Evolutionary conservation across 352 stramenopile species (phyloP), one percentile per base, ranked within the genome.

Genomic region (Globisporangium megalacanthum): DNA sequence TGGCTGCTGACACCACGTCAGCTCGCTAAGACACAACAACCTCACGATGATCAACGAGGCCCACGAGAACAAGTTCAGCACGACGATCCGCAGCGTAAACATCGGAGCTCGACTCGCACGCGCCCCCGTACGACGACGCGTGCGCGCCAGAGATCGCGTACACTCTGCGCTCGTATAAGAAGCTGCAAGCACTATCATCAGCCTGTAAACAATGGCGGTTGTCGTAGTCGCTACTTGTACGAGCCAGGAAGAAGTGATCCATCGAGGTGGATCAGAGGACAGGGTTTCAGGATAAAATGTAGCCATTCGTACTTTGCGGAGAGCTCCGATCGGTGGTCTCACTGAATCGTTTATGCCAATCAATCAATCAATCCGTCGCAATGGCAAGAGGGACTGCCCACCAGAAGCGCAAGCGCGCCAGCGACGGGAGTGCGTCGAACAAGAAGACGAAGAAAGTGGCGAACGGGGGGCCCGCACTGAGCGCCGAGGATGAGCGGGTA

Each of bases 351-450:
- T 15, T 20, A 7, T 48, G 42, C 46, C 33, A 17, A 11, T 50
- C 46, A 11, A 35, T 19, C 46, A 33, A 51, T 51, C 44, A 22
- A 31, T 49, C 44, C 3, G 9, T 51, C 4, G 17, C 22, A 9
- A 37, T 14, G 6, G n/a, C 29, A 22, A 25, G 37, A 19, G 44
- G 11, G 15, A 60, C 48, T 53, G 59, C 45, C 8, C n/a, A 8
- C 6, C 48, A 52, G 15, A 60, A 66, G 42, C 53, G 54, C 52
- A 66, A 66, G 54, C 63, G 54, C 63, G 54, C 14, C 31, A 58
- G 37, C 47, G 15, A 22, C 14, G 41, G 46, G 25, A 41, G 39
- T 7, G 31, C 52, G 3, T 6, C 35, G 13, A 56, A 29, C 36
- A 70, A 70, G 58, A 50, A 46, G 47, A 52, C 41, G 29, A 52